Base-by-base conservation (phyloP, 1,284 basidiomycete species). In the Papiliotrema laurentii region DNA sequence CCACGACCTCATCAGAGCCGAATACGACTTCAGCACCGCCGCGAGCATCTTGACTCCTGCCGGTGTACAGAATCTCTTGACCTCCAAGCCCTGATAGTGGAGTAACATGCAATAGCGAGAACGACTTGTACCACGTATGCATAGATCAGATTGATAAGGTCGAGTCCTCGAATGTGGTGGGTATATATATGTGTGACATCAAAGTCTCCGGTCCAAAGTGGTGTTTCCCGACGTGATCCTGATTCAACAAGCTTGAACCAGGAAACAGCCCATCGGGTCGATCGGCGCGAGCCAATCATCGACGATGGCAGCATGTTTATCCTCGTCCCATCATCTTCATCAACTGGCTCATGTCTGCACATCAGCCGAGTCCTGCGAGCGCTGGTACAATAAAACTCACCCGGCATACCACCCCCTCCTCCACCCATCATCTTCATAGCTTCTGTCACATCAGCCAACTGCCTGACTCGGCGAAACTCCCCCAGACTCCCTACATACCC, bases 391-490 rank as follows among this genome's bases (percentile, higher is more conserved):
- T 18, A 11, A 2, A 19, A 59, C 66, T 60, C 37, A 68, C 69
- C 68, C 19, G 71, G 71, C 74, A 75, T 74, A 9, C 70, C 71
- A 22, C 69, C 69, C 21, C 66, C 68, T 1, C 64, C 71, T 3
- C 70, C 70, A 6, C 74, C 76, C 54, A 74, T 74, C 18, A 87
- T 88, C 44, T 82, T 74, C 86, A 93, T 91, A 83, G 91, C 89
- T 53, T 71, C 68, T 69, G 51, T 28, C 16, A 10, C 16, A 13
- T 34, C 39, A 45, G 25, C 46, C 56, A 47, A 60, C 55, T 45
- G 14, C 7, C 13, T 25, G 22, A 22, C 24, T 2, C 24, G 10
- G 31, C 18, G 25, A 25, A 31, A 28, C 10, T 14, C 2, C 44
- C 13, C 40, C 10, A 10, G 30, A 16, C 11, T 27, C n/a, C 19